Evolutionary conservation across 2,329 filamentous ascomycete species (phyloP).

Genomic region (Aschersonia sp.): DNA sequence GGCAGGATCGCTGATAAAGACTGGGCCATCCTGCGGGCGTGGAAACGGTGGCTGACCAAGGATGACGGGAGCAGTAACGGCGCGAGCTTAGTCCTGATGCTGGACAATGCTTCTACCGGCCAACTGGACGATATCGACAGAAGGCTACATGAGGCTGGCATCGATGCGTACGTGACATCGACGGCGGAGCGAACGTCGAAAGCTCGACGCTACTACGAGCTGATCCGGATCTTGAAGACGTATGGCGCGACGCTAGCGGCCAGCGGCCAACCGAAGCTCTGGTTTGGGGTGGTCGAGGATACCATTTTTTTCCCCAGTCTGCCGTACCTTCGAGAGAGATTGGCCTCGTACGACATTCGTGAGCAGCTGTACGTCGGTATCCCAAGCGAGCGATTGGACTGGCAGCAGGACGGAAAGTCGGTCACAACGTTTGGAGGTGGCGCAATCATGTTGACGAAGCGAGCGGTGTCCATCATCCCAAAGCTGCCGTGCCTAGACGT

Average conservation of each 20-base stretch:
- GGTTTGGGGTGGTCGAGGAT: conserved; percentile 30
- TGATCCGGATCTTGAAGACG: conserved; percentile 18
- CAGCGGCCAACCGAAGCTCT: conserved; percentile 22
- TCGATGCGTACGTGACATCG: conserved; percentile 22
- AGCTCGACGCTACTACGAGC: conserved; percentile 21
- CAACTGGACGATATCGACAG: conserved; percentile 17
- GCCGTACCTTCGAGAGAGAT: conserved; percentile 19
- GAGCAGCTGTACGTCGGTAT: conserved; percentile 25
- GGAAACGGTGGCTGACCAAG: conserved; percentile 31
- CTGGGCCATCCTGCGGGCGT: conserved; percentile 23
- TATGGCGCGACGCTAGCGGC: conserved; percentile 18
- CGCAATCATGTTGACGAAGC: conserved; percentile 24
- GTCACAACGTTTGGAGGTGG: conserved; percentile 29
- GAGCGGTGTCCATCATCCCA: conserved; percentile 18
- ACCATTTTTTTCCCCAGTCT: conserved; percentile 30
- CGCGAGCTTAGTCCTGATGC: conserved; percentile 24
- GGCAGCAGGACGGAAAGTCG: conserved; percentile 20
- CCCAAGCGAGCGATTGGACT: conserved; percentile 28
- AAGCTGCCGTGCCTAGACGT: conserved; percentile 21
- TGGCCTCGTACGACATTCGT: conserved; percentile 18
- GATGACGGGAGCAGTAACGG: conserved; percentile 25
- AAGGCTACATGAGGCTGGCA: conserved; percentile 19
- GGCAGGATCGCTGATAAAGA: conserved; percentile 22
- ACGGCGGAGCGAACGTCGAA: conserved; percentile 16
- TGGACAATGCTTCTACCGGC: conserved; percentile 21